phyloP scores from a whole-genome alignment of 257 asterid genomes.

The Nicotiana knightiana region DNA sequence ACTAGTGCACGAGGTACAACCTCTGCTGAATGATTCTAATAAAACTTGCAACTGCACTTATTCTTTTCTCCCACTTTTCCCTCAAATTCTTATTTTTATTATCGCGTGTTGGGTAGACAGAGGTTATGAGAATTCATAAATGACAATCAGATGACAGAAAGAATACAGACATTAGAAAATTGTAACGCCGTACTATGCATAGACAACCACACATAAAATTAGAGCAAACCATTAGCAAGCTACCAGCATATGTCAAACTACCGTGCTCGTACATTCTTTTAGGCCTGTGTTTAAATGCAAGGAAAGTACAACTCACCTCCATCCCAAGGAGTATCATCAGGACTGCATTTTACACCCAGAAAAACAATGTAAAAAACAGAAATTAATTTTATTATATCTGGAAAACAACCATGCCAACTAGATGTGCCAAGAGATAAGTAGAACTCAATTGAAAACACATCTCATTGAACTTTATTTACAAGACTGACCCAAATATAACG shows the following conservation, averaged over 20 bases:
- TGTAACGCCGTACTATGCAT: background rate
- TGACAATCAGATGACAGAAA: background rate
- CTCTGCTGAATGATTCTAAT: background rate
- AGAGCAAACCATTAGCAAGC: background rate
- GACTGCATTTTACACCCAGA: constrained; percentile 43
- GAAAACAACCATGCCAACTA: background rate
- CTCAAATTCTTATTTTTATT: background rate
- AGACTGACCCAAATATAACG: constrained; percentile 65
- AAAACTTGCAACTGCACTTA: background rate
- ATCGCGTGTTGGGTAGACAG: background rate
- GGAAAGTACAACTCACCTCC: constrained; percentile 55
- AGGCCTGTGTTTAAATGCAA: constrained; percentile 10
- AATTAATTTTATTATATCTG: constrained; percentile 22
- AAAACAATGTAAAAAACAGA: constrained; percentile 23
- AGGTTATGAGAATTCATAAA: background rate
- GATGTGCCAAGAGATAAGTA: background rate
- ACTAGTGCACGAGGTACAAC: background rate
- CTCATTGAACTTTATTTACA: background rate
- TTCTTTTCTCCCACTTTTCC: background rate
- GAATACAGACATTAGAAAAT: background rate
- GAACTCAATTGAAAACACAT: background rate
- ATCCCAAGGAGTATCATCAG: constrained; percentile 93
- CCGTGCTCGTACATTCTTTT: background rate
- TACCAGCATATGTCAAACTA: background rate
- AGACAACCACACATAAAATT: background rate